phyloP scores from a whole-genome alignment of 345 rosid genomes.

The Arabidopsis suecica region DNA sequence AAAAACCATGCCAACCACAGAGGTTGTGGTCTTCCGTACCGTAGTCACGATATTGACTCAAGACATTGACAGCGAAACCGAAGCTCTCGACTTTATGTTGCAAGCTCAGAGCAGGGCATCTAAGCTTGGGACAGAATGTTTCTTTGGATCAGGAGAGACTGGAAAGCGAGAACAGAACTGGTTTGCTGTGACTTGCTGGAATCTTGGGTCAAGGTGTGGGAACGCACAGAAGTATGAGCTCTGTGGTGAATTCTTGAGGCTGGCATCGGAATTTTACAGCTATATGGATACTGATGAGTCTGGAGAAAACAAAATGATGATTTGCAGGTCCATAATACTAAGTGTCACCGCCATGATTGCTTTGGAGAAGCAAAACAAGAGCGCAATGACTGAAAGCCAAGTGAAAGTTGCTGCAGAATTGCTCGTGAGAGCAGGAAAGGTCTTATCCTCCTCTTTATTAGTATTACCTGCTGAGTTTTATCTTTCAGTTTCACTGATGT shows the following conservation, averaged over 20 bases:
- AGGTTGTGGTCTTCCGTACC: slow-evolving; percentile 85
- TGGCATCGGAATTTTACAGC: slow-evolving; percentile 69
- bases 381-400: slow-evolving; percentile 56
- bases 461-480: slow-evolving; percentile 10
- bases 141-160: slow-evolving; percentile 81
- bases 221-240: slow-evolving; percentile 67
- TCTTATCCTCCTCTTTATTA: slow-evolving; percentile 34
- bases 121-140: slow-evolving; percentile 68
- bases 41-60: slow-evolving; percentile 68
- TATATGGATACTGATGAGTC: slow-evolving; percentile 51
- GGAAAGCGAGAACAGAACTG: slow-evolving; percentile 80
- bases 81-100: slow-evolving; percentile 66
- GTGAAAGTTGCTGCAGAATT: slow-evolving; percentile 68
- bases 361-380: slow-evolving; percentile 65
- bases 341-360: slow-evolving; percentile 78
- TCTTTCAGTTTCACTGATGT: slow-evolving; percentile 24
- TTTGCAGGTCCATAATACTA: slow-evolving; percentile 71
- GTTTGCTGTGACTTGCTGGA: slow-evolving; percentile 92
- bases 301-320: slow-evolving; percentile 60
- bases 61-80: slow-evolving; percentile 61
- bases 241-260: slow-evolving; percentile 66
- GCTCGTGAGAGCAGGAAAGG: slow-evolving; percentile 88
- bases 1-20: slow-evolving; percentile 68
- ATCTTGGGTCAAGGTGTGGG: slow-evolving; percentile 78
- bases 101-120: slow-evolving; percentile 62